Evolutionary conservation across 2,329 filamentous ascomycete species (phyloP).

Genomic region (Dothideomycetes sp.): DNA sequence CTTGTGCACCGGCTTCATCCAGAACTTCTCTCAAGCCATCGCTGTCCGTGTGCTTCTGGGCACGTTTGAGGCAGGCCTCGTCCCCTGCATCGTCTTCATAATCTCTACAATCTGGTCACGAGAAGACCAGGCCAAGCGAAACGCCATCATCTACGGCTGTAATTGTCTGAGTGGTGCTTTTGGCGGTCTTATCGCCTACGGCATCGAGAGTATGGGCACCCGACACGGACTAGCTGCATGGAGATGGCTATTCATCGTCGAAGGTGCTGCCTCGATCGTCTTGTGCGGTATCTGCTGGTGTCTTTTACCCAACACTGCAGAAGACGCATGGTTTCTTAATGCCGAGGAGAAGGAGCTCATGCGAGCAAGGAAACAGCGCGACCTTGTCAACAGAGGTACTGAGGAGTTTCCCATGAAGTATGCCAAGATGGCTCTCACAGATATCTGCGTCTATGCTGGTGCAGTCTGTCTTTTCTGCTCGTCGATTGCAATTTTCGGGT

Average conservation of each 20-base stretch:
- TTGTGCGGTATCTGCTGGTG: conserved; percentile 11
- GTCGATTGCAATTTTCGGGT: conserved; percentile 22
- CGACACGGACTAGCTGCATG: conserved; percentile 14
- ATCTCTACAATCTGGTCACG: conserved; percentile 20
- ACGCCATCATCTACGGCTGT: conserved; percentile 16
- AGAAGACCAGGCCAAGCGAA: conserved; percentile 17
- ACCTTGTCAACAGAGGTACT: conserved; percentile 19
- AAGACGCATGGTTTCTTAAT: conserved; percentile 19
- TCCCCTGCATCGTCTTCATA: conserved; percentile 17
- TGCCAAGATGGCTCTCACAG: conserved; percentile 19
- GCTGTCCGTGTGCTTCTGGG: conserved; percentile 19
- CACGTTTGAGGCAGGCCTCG: conserved; percentile 18
- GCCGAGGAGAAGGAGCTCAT: conserved; percentile 14
- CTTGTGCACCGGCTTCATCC: conserved; percentile 20
- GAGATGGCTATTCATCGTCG: conserved; percentile 14
- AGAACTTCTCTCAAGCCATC: conserved; percentile 19
- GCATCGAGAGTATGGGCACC: conserved; percentile 19
- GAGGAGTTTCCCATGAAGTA: conserved; percentile 21
- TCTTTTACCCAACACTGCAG: conserved; percentile 15
- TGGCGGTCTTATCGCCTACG: conserved; percentile 17
- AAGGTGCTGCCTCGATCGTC: conserved; percentile 7
- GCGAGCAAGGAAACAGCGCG: conserved; percentile 17
- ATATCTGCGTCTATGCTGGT: conserved; percentile 20
- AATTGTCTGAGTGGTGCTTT: conserved; percentile 16
- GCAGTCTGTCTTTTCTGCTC: conserved; percentile 23